phyloP scores from a whole-genome alignment of 1,284 basidiomycete species.

The Lentinus polychrous region DNA sequence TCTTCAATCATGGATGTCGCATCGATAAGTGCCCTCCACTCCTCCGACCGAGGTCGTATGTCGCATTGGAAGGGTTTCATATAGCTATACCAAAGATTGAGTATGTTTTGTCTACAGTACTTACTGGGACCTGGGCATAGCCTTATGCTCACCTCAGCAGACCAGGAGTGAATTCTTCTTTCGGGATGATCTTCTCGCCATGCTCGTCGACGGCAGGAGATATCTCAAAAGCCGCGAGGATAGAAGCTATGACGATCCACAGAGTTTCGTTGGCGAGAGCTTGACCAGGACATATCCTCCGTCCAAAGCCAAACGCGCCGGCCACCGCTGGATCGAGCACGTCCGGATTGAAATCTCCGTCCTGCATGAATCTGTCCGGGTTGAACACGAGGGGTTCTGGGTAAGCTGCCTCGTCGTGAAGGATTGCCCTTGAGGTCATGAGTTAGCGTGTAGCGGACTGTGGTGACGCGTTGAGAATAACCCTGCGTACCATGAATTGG shows the following conservation, averaged over 20 bases:
- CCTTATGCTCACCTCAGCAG: constrained; percentile 9
- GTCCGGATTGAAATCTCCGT: constrained; percentile 5
- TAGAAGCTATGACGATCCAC: constrained; percentile 13
- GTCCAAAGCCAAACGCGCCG: constrained; percentile 17
- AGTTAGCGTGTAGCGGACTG: no score
- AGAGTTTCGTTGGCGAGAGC: constrained; percentile 10
- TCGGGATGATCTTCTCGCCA: constrained; percentile 9
- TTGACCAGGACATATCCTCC: constrained; percentile 12
- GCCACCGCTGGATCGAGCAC: constrained; percentile 5
- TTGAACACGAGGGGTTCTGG: constrained; percentile 10
- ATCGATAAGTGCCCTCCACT: no score
- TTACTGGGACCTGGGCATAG: no score
- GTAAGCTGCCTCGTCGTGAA: constrained; percentile 5
- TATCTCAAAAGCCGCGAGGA: constrained; percentile 14
- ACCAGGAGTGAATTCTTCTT: constrained; percentile 9
- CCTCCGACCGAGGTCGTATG: no score
- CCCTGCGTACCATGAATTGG: constrained; percentile 14
- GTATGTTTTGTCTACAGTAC: no score
- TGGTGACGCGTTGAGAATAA: background rate
- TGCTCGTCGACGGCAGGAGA: constrained; percentile 5
- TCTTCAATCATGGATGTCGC: no score
- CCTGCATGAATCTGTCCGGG: constrained; percentile 11
- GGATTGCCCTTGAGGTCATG: constrained; percentile 9
- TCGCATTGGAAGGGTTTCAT: no score
- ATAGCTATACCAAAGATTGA: no score